phyloP scores from a whole-genome alignment of 2,329 filamentous ascomycete species.

The Hypoxylon rubiginosum region DNA sequence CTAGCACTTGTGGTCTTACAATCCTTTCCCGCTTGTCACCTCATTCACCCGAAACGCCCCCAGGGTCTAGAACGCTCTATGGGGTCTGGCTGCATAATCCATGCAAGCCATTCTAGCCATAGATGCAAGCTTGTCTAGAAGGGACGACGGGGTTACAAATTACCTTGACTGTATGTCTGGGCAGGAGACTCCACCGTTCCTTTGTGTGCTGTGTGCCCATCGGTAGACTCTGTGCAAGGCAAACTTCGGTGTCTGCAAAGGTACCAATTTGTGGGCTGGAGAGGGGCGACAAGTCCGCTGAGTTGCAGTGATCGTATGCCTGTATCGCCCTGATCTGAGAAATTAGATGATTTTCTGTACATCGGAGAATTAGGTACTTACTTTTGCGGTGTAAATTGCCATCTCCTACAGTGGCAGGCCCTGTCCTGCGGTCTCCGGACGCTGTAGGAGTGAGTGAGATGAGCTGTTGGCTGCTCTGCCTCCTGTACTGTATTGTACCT shows the following conservation, averaged over 20 bases:
- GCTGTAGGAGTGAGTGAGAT: slow-evolving; percentile 37
- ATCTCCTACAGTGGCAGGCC: slow-evolving; percentile 32
- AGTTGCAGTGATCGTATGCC: slow-evolving; percentile 37
- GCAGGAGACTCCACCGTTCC: slow-evolving; percentile 37
- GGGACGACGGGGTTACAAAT: slow-evolving; percentile 43
- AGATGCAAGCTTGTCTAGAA: slow-evolving; percentile 44
- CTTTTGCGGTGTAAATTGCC: slow-evolving; percentile 39
- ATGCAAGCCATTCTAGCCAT: slow-evolving; percentile 44
- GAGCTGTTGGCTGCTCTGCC: slow-evolving; percentile 27
- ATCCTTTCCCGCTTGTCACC: slow-evolving; percentile 40
- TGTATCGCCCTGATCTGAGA: slow-evolving; percentile 41
- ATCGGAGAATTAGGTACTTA: slow-evolving; percentile 42
- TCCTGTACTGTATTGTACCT: slow-evolving; percentile 17
- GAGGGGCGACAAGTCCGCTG: slow-evolving; percentile 29
- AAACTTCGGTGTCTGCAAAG: slow-evolving; percentile 43
- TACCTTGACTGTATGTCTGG: slow-evolving; percentile 37
- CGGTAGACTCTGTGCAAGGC: slow-evolving; percentile 41
- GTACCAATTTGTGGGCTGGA: slow-evolving; percentile 39
- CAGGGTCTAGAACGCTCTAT: slow-evolving; percentile 46
- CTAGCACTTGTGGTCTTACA: slow-evolving; percentile 34
- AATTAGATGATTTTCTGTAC: slow-evolving; percentile 39
- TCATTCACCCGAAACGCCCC: slow-evolving; percentile 41
- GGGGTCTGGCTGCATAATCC: slow-evolving; percentile 39
- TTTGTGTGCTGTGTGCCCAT: slow-evolving; percentile 31
- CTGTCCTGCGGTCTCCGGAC: slow-evolving; percentile 38